Evolutionary conservation across 202 grass and related monocot species (phyloP).

Genomic region (Cymbopogon flexuosus): DNA sequence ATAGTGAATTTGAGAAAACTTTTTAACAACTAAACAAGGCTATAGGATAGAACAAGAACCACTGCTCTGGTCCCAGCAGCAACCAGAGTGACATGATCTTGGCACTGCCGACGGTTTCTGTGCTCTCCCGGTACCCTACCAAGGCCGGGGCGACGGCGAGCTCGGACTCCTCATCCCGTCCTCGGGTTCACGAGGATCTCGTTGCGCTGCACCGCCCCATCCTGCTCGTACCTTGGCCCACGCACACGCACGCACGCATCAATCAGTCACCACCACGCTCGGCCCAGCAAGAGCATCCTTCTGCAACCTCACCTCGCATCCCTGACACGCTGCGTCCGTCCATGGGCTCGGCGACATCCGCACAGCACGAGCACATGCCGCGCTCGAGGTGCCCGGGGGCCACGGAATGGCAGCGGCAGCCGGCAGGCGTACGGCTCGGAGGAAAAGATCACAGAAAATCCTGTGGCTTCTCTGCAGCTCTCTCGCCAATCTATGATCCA

Average conservation of each 20-base stretch:
- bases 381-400: constrained; percentile 3
- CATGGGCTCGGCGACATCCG: constrained; percentile 18
- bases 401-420: constrained; percentile 5
- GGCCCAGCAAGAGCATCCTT: constrained; percentile 12
- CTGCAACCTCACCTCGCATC: not conserved
- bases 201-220: not conserved
- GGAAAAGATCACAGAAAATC: not conserved
- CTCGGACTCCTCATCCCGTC: not conserved
- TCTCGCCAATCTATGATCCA: not conserved
- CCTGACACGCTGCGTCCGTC: constrained; percentile 13
- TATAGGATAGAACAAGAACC: too few species aligned
- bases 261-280: constrained; percentile 26
- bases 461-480: not conserved
- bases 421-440: not conserved
- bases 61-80: too few species aligned
- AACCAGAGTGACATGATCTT: not conserved
- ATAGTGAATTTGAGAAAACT: too few species aligned
- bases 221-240: not conserved
- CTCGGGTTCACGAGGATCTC: constrained; percentile 16
- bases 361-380: constrained; percentile 30
- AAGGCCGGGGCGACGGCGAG: not conserved
- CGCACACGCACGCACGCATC: constrained; percentile 20
- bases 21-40: too few species aligned
- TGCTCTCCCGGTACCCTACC: not conserved
- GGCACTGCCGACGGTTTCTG: not conserved